These are phyloP conservation scores for Mollisiaceae sp. DNA, from an alignment of 2,329 filamentous ascomycete species.

Conservation along the genomic window DNA sequence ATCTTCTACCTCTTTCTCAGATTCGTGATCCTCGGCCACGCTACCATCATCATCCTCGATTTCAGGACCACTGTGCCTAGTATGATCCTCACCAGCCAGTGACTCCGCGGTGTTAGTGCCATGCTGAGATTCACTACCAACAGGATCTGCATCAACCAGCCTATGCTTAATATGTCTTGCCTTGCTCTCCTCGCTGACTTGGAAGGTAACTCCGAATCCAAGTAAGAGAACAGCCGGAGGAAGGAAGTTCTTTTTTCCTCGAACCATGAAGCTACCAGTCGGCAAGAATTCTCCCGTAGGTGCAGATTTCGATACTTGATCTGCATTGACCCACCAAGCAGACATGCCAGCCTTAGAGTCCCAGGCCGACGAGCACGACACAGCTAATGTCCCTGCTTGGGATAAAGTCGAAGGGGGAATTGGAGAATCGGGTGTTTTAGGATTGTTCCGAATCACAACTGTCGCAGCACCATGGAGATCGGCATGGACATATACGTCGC, in stretches of 20 bases:
- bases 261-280: constrained; percentile 78
- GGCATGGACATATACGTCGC: constrained; percentile 90
- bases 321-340: constrained; percentile 92
- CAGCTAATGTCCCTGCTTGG: constrained; percentile 84
- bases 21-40: constrained; percentile 29
- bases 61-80: constrained; percentile 26
- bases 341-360: constrained; percentile 95
- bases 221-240: constrained; percentile 86
- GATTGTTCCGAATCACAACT: constrained; percentile 90
- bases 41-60: constrained; percentile 23
- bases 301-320: constrained; percentile 88
- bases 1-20: constrained; percentile 37
- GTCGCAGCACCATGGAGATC: constrained; percentile 83
- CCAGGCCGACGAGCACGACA: constrained; percentile 90
- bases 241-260: constrained; percentile 88
- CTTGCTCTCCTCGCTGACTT: constrained; percentile 87
- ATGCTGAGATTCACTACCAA: background rate
- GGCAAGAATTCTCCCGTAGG: constrained; percentile 80
- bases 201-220: constrained; percentile 87
- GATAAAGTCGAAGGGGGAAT: constrained; percentile 91
- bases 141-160: constrained; percentile 47
- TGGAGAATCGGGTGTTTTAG: constrained; percentile 76
- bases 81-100: constrained; percentile 13
- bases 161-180: constrained; percentile 79
- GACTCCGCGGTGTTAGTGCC: constrained; percentile 7